Evolutionary conservation across 140 eudicot species (phyloP), one percentile per base, ranked within the genome.

Genomic region (Senecio squalidus): DNA sequence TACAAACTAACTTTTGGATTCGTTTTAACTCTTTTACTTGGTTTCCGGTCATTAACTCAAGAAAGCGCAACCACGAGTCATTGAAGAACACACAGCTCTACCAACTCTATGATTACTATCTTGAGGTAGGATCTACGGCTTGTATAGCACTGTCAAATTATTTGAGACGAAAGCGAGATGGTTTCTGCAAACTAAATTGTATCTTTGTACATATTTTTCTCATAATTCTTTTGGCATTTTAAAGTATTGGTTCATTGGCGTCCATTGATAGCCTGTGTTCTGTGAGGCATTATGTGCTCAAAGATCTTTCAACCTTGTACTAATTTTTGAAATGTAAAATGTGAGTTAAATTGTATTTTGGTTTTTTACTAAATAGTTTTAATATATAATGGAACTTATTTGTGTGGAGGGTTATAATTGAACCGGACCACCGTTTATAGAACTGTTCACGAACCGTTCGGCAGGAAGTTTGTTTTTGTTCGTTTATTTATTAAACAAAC

Each of bases 1-100:
- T 79, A 75, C 41, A 58, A 56, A 62, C 84, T 74, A 60, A 71
- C 58, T 55, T 63, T 69, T 29, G 64, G 63, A 59, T 60, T 29
- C 41, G 18, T 36, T 60, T 76, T 17, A 74, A 64, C 64, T 63
- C 55, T 31, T 39, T 65, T 44, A 26, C 36, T 22, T 44, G 69
- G 49, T n/a, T 40, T 58, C 28, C 14, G 3, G 41, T 34, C 47
- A 60, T 17, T 69, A 15, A 50, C 44, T 21, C 65, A 21, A 52
- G 47, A 72, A 72, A 47, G 38, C n/a, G n/a, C n/a, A n/a, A n/a
- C n/a, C n/a, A 11, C 16, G n/a, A 60, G 45, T 60, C 55, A 28
- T 14, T n/a, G 28, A 58, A 65, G 44, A 65, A 52, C 16, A 52
- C 62, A 36, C 40, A 27, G 26, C 21, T 51, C 38, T 14, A 17